A percentile compares a stretch with the other conserved stretches of the same genome.
Evolutionary conservation across 139 green algal genomes (phyloP).

Genomic region (Dunaliella sp.): DNA sequence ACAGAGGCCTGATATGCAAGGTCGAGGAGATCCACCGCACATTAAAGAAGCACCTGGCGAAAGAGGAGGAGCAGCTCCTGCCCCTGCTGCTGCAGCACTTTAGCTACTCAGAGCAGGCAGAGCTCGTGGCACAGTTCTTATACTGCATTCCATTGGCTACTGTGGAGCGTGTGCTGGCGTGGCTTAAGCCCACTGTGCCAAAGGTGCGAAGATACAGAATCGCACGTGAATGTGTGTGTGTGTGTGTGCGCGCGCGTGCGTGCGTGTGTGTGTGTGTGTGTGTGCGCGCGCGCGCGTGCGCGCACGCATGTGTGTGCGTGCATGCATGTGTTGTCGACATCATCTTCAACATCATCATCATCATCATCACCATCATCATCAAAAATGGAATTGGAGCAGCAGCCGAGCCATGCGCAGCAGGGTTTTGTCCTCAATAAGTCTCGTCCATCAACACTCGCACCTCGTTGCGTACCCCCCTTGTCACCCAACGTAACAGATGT

Average conservation of each 20-base stretch:
- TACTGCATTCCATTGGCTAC: conserved; percentile 91
- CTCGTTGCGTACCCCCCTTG: no score
- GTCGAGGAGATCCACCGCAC: conserved; percentile 83
- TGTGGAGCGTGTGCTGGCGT: conserved; percentile 73
- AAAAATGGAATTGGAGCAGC: no score
- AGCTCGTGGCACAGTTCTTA: conserved; percentile 90
- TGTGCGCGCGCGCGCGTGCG: no score
- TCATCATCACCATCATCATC: no score
- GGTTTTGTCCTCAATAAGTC: no score
- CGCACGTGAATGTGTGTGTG: no score
- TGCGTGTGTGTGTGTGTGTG: no score
- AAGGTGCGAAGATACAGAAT: conserved; percentile 7
- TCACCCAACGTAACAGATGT: no score
- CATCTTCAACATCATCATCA: no score
- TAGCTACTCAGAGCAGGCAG: conserved; percentile 72
- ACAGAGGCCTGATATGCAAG: conserved; percentile 63
- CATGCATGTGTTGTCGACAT: neutral
- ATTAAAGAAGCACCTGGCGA: conserved; percentile 88
- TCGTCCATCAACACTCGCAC: no score
- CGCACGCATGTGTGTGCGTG: neutral
- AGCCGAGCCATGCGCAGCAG: no score
- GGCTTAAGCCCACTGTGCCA: conserved; percentile 68
- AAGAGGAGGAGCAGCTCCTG: conserved; percentile 96
- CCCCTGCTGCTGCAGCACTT: conserved; percentile 91
- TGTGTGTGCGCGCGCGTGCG: no score